Conservation (phyloP, 2,329 filamentous ascomycete genomes). For the Didymella pinodella region DNA sequence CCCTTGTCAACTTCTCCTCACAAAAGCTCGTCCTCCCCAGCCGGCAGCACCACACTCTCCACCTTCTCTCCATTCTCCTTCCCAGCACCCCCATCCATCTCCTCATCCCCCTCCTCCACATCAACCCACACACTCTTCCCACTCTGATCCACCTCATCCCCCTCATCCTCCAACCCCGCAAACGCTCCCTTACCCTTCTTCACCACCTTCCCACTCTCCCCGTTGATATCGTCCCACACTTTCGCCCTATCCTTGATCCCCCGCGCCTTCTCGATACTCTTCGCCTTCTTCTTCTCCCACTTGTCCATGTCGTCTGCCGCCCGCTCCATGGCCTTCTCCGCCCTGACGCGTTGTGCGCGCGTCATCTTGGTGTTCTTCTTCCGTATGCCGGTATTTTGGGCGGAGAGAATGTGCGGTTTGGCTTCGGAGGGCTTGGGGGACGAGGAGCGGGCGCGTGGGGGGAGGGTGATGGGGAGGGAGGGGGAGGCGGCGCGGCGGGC, state of each 20-base stretch:
- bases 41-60: constrained; percentile 10
- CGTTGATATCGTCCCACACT: constrained; percentile 52
- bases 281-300: constrained; percentile 63
- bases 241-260: constrained; percentile 58
- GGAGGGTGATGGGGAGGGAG: constrained; percentile 64
- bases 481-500: constrained; percentile 76
- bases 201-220: constrained; percentile 21
- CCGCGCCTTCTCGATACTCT: constrained; percentile 59
- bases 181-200: constrained; percentile 5
- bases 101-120: constrained; percentile 32
- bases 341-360: constrained; percentile 62
- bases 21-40: constrained; percentile 40
- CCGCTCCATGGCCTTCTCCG: constrained; percentile 57
- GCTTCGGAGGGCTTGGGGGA: constrained; percentile 25
- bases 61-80: constrained; percentile 7
- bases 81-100: constrained; percentile 33
- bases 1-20: constrained; percentile 18
- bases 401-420: constrained; percentile 67
- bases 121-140: constrained; percentile 34
- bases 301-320: constrained; percentile 64
- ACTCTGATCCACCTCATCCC: constrained; percentile 15
- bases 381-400: constrained; percentile 71
- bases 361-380: constrained; percentile 57
- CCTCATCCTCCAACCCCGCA: constrained; percentile 8
- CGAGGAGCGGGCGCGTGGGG: constrained; percentile 1